Percentiles rank a stretch among this genome's conserved stretches.
These are phyloP conservation scores for Penicillium flavigenum DNA, from an alignment of 495 filamentous ascomycete species.

Conservation along the genomic window DNA sequence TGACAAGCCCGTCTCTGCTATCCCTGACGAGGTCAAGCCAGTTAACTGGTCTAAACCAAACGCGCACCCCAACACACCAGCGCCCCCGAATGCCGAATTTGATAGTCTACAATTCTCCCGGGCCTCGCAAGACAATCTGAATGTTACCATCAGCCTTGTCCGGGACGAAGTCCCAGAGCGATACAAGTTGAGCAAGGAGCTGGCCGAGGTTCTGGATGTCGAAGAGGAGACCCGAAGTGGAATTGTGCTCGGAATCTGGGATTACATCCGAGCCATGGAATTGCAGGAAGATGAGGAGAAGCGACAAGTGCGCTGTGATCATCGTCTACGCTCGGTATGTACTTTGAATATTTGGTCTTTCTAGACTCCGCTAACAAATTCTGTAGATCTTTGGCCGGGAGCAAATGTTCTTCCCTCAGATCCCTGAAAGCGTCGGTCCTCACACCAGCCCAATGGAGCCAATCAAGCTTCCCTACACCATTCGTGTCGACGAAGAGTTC, in stretches of 20 bases:
- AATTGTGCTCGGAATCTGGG: conserved; percentile 87
- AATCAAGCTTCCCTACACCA: conserved; percentile 84
- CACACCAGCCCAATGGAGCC: conserved; percentile 81
- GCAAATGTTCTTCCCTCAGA: conserved; percentile 80
- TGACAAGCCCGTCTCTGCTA: conserved; percentile 55
- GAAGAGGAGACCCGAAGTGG: conserved; percentile 82
- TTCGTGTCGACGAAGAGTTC: conserved; percentile 87
- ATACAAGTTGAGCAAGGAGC: conserved; percentile 69
- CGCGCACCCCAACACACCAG: conserved; percentile 48
- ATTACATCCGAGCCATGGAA: conserved; percentile 84
- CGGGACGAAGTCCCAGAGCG: conserved; percentile 84
- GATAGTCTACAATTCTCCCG: conserved; percentile 90
- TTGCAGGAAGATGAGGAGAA: conserved; percentile 93
- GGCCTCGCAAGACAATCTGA: conserved; percentile 86
- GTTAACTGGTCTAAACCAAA: conserved; percentile 74
- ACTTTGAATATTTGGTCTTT: neutral
- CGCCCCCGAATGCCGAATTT: conserved; percentile 66
- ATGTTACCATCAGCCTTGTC: conserved; percentile 83
- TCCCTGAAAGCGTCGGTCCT: conserved; percentile 68
- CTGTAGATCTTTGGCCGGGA: conserved; percentile 74
- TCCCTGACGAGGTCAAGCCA: conserved; percentile 56
- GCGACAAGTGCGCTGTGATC: conserved; percentile 85
- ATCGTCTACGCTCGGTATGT: conserved; percentile 69
- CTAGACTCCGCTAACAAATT: conserved; percentile 13
- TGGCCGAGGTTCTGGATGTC: conserved; percentile 85